Percentiles rank a stretch among this genome's conserved stretches.
Evolutionary conservation across 352 stramenopile genomes (phyloP).

Genomic region (Phytophthora pinifolia): DNA sequence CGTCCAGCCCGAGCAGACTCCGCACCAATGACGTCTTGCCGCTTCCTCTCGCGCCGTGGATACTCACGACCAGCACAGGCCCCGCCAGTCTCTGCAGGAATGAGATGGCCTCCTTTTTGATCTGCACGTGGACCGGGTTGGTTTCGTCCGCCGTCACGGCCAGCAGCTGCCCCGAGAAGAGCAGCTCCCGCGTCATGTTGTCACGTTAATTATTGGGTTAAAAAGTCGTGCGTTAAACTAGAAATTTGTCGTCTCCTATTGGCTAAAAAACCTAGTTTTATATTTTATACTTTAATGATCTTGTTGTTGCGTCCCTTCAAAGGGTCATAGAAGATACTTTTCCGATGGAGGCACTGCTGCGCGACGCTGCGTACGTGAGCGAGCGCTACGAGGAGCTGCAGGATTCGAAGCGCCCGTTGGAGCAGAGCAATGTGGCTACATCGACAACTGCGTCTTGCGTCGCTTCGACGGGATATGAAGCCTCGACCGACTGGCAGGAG

Average conservation of each 20-base stretch:
- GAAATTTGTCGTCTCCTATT: no score
- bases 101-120: slow-evolving; percentile 67
- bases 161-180: slow-evolving; percentile 71
- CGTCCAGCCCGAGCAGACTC: slow-evolving; percentile 34
- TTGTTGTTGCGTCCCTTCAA: slow-evolving; percentile 16
- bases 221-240: no score
- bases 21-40: slow-evolving; percentile 56
- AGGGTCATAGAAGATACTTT: slow-evolving; percentile 14
- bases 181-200: slow-evolving; percentile 31
- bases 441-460: not conserved
- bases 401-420: slow-evolving; percentile 4
- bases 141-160: slow-evolving; percentile 42
- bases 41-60: slow-evolving; percentile 60
- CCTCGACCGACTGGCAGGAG: slow-evolving; percentile 12
- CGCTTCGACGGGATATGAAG: not conserved
- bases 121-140: slow-evolving; percentile 48
- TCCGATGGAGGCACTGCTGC: slow-evolving; percentile 64
- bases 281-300: no score
- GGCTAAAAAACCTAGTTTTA: no score
- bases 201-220: not conserved
- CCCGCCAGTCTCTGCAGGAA: slow-evolving; percentile 75
- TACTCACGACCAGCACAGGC: slow-evolving; percentile 64
- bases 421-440: not conserved
- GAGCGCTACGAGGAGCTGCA: slow-evolving; percentile 50
- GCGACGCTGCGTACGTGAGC: slow-evolving; percentile 45